Evolutionary conservation across 805 yeast species (phyloP).

Genomic region (Nakazawaea ernobii): DNA sequence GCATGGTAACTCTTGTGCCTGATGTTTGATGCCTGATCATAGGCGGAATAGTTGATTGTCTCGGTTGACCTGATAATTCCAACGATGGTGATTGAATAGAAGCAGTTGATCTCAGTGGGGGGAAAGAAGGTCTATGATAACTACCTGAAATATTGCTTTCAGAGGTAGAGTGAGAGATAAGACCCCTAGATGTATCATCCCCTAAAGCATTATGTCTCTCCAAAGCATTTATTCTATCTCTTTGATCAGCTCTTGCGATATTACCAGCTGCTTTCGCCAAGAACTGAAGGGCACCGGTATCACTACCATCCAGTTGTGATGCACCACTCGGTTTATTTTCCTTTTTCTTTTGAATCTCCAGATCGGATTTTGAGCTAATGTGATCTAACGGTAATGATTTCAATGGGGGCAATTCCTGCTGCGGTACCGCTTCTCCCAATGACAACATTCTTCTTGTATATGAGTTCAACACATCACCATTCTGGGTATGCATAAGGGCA

Average conservation of each 20-base stretch:
- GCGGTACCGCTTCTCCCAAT: not conserved
- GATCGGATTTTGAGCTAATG: not conserved
- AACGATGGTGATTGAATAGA: not conserved
- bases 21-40: not conserved
- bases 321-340: not conserved
- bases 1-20: conserved; percentile 30
- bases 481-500: conserved; percentile 2
- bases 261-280: conserved; percentile 77
- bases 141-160: not conserved
- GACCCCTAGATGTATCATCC: conserved; percentile 10
- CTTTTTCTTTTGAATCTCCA: not conserved
- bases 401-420: not conserved
- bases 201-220: conserved; percentile 44
- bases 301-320: not conserved
- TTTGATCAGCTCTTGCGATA: conserved; percentile 61
- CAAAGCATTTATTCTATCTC: conserved; percentile 53
- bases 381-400: not conserved
- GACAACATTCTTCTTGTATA: conserved; percentile 10
- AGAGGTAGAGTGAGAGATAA: not conserved
- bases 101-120: not conserved
- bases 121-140: not conserved
- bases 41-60: not conserved
- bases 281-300: conserved; percentile 56
- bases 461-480: conserved; percentile 5
- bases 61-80: too few relatives aligned